Percentiles rank a stretch among this genome's conserved stretches.
Evolutionary conservation across 2,329 filamentous ascomycete species (phyloP).

Genomic region (Arthroderma sp.): DNA sequence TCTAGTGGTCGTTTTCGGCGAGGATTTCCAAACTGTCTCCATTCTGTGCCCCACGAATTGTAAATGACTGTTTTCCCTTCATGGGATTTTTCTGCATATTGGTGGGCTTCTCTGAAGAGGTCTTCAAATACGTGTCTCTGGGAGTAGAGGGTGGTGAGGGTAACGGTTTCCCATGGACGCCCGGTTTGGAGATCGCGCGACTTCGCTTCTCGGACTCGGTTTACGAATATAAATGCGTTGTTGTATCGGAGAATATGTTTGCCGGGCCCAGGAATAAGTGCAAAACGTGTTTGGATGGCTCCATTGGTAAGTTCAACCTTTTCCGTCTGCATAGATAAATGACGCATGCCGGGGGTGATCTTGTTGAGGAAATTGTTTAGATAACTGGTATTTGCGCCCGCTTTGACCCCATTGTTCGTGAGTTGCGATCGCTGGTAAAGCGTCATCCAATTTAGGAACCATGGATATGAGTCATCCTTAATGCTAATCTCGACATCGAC

Average conservation of each 20-base stretch:
- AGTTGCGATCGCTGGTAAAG: conserved; percentile 57
- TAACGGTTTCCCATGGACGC: conserved; percentile 86
- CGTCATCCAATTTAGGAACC: conserved; percentile 91
- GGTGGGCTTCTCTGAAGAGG: conserved; percentile 76
- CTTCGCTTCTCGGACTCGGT: conserved; percentile 71
- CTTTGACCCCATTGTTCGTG: conserved; percentile 32
- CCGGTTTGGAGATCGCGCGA: conserved; percentile 67
- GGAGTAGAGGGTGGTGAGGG: conserved; percentile 79
- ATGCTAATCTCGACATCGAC: conserved; percentile 93
- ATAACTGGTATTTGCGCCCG: conserved; percentile 26
- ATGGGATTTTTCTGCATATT: conserved; percentile 61
- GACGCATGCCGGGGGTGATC: conserved; percentile 48
- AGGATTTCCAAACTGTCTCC: conserved; percentile 71
- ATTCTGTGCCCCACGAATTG: conserved; percentile 69
- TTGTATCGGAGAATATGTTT: conserved; percentile 77
- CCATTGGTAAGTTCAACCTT: conserved; percentile 51
- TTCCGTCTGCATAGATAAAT: conserved; percentile 52
- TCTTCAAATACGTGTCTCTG: conserved; percentile 82
- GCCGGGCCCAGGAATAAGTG: conserved; percentile 81
- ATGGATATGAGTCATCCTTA: conserved; percentile 83
- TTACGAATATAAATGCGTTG: conserved; percentile 75
- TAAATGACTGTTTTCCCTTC: conserved; percentile 93
- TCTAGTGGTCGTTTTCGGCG: conserved; percentile 74
- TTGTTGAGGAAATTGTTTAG: conserved; percentile 43
- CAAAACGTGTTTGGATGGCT: conserved; percentile 64